Base-by-base conservation (phyloP, 129 eudicot genomes). In the Oenanthe sinensis region DNA sequence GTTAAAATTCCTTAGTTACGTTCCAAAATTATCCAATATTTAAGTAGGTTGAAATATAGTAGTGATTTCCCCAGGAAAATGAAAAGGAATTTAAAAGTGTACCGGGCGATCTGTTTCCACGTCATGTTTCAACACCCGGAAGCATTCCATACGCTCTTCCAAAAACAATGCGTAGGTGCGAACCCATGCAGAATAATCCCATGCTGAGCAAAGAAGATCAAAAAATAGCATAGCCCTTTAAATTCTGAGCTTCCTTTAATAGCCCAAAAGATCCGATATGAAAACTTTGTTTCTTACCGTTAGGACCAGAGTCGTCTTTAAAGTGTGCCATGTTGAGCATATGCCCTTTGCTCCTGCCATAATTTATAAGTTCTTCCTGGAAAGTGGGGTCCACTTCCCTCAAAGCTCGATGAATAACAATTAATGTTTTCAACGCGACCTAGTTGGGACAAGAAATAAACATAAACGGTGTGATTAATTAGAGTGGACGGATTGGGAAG, bases 181-280 rank as follows among this genome's bases (percentile, higher is more conserved):
- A 70, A 93, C 92, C 96, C 98, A 93, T 68, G 90, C 90, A 71
- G 98, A 93, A 84, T 87, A 93, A 86, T 93, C 98, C 93, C 98
- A 93, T 65, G 98, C 98, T 93, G 86, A 48, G 50, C 47, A 85
- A 68, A 63, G 82, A 46, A 54, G 78, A 67, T 67, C 15, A 71
- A 55, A n/a, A 78, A 6, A 50, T 62, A 17, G 60, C 17, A 65
- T 6, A 69, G 49, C 49, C 50, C 36, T 52, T 52, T 42, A n/a
- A 22, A 24, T 10, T 75, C 71, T 74, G 20, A 43, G 77, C 50
- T 37, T 52, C 16, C 43, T 63, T 46, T 36, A 17, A 22, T 40
- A 48, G 49, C 82, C 80, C 24, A n/a, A 78, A 52, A 4, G 2
- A 83, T 45, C 16, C 11, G 7, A 52, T 63, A 13, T 8, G 22